Percentiles rank a stretch among this genome's conserved stretches.
Evolutionary conservation across 2,329 filamentous ascomycete genomes (phyloP).

Genomic region (Lasiodiplodia sp.): DNA sequence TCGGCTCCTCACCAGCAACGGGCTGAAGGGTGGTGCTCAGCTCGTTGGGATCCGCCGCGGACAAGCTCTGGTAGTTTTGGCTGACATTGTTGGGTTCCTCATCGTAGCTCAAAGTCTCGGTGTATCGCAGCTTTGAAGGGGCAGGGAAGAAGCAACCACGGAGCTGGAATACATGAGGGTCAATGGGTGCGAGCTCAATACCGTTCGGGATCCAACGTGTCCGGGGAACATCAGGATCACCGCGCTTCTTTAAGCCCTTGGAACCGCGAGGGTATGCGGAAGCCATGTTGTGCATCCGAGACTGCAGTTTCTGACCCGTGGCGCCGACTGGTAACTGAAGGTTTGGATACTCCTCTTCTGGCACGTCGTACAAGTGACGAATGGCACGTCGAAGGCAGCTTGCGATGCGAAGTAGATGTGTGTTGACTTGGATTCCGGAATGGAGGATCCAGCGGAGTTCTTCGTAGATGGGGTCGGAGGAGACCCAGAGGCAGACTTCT

Average conservation of each 20-base stretch:
- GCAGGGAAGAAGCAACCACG: neutral
- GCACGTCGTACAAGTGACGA: neutral
- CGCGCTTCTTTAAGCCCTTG: conserved; percentile 4
- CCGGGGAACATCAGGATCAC: neutral
- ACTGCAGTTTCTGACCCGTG: neutral
- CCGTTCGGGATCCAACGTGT: neutral
- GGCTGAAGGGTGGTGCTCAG: neutral
- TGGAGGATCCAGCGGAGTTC: conserved; percentile 8
- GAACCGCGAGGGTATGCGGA: neutral
- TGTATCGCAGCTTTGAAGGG: neutral
- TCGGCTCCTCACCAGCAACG: neutral
- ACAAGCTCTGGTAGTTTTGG: neutral
- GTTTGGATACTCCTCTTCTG: neutral
- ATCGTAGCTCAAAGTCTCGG: neutral
- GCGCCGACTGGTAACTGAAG: neutral
- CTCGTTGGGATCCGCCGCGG: neutral
- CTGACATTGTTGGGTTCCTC: neutral
- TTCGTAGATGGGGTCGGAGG: neutral
- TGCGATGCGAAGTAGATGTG: neutral
- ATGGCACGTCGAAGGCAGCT: neutral
- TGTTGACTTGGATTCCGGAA: neutral
- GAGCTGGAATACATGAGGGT: neutral
- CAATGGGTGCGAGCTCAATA: neutral
- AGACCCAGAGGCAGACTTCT: conserved; percentile 4
- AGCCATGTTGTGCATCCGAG: neutral